A percentile compares a stretch with the other conserved stretches of the same genome.
These are phyloP conservation scores for Guyanaporus albipodus DNA, from an alignment of 768 basidiomycete genomes.

Conservation along the genomic window DNA sequence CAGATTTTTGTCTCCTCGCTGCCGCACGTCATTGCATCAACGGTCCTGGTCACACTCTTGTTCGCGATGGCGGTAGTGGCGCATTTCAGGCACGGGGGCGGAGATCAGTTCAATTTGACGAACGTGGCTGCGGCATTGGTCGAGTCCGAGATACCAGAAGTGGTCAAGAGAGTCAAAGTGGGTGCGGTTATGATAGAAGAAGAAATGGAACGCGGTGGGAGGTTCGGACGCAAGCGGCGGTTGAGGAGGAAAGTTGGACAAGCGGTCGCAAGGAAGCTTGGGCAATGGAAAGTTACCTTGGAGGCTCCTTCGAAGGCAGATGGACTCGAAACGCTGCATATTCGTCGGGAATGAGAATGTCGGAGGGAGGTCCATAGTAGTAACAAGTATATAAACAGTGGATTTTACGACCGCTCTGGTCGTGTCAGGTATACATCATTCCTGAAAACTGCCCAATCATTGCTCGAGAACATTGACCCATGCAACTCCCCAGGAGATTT, in stretches of 20 bases:
- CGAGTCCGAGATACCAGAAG: conserved; percentile 24
- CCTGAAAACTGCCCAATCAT: conserved; percentile 1
- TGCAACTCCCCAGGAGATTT: neutral
- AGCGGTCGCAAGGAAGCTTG: conserved; percentile 3
- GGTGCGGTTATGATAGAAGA: too few relatives aligned
- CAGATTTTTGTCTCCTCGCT: conserved; percentile 26
- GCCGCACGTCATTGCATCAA: conserved; percentile 25
- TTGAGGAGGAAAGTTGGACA: neutral
- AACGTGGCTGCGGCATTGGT: conserved; percentile 22
- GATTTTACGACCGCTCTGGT: too few relatives aligned
- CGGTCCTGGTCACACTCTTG: conserved; percentile 21
- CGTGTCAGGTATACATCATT: too few relatives aligned
- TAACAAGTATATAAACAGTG: too few relatives aligned
- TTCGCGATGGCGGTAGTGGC: conserved; percentile 15
- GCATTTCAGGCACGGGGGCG: conserved; percentile 22
- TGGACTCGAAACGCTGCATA: conserved; percentile 3
- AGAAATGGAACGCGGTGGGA: too few relatives aligned
- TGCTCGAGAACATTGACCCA: neutral
- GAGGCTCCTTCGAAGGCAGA: neutral
- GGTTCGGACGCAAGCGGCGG: neutral
- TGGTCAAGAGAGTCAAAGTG: too few relatives aligned
- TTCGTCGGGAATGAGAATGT: conserved; percentile 1
- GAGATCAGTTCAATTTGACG: conserved; percentile 22
- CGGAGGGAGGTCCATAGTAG: too few relatives aligned
- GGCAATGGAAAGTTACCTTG: conserved; percentile 6